Evolutionary conservation across 2,329 filamentous ascomycete species (phyloP).

Genomic region (Aspergillus felis): DNA sequence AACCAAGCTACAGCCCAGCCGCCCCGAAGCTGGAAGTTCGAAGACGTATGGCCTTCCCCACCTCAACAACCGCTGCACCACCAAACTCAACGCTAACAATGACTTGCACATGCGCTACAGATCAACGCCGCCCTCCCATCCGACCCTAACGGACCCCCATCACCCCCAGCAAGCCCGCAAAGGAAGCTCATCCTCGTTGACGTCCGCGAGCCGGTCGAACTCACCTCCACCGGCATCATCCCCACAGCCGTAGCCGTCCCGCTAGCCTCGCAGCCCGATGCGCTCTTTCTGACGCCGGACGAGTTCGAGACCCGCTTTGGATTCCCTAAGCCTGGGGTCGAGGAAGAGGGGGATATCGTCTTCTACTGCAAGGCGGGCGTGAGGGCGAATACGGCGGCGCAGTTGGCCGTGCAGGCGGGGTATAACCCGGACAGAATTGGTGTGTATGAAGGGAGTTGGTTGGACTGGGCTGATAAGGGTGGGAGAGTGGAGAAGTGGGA

Average conservation of each 20-base stretch:
- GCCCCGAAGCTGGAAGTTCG: constrained; percentile 30
- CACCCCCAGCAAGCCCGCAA: constrained; percentile 21
- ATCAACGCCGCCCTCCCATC: constrained; percentile 34
- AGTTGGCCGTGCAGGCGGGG: constrained; percentile 70
- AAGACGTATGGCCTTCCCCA: constrained; percentile 27
- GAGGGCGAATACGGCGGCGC: constrained; percentile 71
- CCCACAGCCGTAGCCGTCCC: constrained; percentile 81
- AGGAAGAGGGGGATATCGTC: constrained; percentile 54
- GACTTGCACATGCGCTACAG: constrained; percentile 15
- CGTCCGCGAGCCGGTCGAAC: constrained; percentile 47
- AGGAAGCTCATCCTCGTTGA: constrained; percentile 39
- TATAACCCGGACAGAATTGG: constrained; percentile 62
- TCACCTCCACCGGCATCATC: constrained; percentile 55
- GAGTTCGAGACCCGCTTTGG: constrained; percentile 84
- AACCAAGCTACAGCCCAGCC: constrained; percentile 9
- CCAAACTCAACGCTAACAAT: not conserved
- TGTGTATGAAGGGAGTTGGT: constrained; percentile 51
- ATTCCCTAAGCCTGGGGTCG: constrained; percentile 62
- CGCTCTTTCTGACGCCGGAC: constrained; percentile 67
- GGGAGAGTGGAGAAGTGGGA: constrained; percentile 57
- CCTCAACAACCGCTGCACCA: not conserved
- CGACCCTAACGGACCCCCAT: constrained; percentile 4
- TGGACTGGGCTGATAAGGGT: constrained; percentile 75
- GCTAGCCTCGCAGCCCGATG: constrained; percentile 70
- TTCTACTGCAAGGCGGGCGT: constrained; percentile 96